Base-by-base conservation (phyloP, 768 basidiomycete genomes). In the Boletellus ananas region DNA sequence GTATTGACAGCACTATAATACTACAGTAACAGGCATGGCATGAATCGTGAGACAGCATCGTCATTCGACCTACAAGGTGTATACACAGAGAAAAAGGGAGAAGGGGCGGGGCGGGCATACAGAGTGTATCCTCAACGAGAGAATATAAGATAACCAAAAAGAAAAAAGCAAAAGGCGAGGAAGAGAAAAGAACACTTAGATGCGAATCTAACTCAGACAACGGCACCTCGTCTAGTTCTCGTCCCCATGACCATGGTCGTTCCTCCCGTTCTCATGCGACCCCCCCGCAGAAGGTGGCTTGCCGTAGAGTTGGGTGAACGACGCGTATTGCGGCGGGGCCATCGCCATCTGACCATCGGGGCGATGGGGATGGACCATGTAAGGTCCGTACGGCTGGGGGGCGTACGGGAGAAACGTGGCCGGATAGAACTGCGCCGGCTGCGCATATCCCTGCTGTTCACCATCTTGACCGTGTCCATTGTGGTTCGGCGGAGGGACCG, bases 331-430 rank as follows among this genome's bases (percentile, higher is more conserved):
- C 14, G 69, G 61, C 12, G 59, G n/a, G 17, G 63, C 41, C 62
- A 72, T 58, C 20, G 62, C 34, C 54, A 71, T 62, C 57, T 71
- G 71, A 1, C 67, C 72, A 56, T 74, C 71, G 45, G 74, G 67
- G 48, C 73, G 71, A 62, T 63, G 68, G 48, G 70, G 70, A 43
- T 71, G 68, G 53, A 79, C 66, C 66, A 79, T 69, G 63, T 78
- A 79, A 25, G 73, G 74, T n/a, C 68, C 62, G 60, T 77, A 79
- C 49, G 73, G 72, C 64, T 76, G 72, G 20, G 76, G 66, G 54
- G 74, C 74, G 43, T 74, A 71, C 40, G 74, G 66, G 48, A 80
- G 66, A 58, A 77, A 76, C 51, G 75, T 69, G 50, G 74, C 71
- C 39, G 75, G 71, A 58, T 76, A 78, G 64, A 73, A 78, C 56